Evolutionary conservation across 768 basidiomycete genomes (phyloP), one percentile per base, ranked within the genome.

Genomic region (Boletus insuetus): DNA sequence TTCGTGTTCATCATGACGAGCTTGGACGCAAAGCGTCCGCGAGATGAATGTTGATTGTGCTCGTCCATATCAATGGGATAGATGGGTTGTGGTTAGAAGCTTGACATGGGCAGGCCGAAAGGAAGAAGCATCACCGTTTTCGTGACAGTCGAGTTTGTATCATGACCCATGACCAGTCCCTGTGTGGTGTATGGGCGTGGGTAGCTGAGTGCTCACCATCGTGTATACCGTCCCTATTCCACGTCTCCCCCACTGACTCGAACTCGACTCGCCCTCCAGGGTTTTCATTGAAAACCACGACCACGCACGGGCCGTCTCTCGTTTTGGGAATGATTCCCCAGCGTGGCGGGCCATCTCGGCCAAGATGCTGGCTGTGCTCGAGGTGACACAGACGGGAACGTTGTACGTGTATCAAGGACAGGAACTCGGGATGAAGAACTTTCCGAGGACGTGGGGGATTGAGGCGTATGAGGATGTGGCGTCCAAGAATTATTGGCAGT

Each of bases 401-500:
- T 69, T 84, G 56, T 91, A 84, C 65, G 74, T 91, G 12, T 91
- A 84, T 65, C 86, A 91, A 71, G 89, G 88, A 7, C 77, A 90
- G 66, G 90, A 91, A 64, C 76, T 91, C 0, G 88, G 82, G 0
- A 71, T 86, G 67, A 81, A 77, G 67, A 86, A 86, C 53, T 82
- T 85, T 58, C 83, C 85, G 17, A 64, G 74, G 46, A 63, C 69
- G 16, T 91, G 87, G 87, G 81, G 79, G 1, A 75, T 87, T 22
- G 84, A 87, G 53, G 85, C 87, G 62, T 91, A 89, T 69, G 84
- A 84, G 63, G 89, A 89, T 50, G 78, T 86, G 39, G 83, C 83
- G 35, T 75, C 82, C 5, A 75, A 78, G 58, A 86, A 84, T 61
- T 83, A 79, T 60, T 86, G 80, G 76, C 72, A 77, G 3, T 63